Evolutionary conservation across 495 filamentous ascomycete species (phyloP), one percentile per base, ranked within the genome.

Genomic region (Geopyxis carbonaria): DNA sequence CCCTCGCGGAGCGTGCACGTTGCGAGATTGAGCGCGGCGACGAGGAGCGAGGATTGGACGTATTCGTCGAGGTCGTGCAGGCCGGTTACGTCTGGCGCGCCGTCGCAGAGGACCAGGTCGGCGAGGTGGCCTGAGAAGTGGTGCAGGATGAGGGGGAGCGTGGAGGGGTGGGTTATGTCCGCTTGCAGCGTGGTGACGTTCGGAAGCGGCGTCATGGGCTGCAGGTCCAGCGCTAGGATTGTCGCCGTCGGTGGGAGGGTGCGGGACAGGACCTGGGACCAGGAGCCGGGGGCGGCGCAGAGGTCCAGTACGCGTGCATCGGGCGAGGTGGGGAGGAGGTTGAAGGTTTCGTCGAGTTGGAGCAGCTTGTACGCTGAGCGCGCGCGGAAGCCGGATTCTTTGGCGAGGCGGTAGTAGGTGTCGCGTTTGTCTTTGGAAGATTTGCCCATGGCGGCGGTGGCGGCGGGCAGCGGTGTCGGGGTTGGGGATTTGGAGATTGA

Each of bases 391-490:
- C 89, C 52, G 45, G 16, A 24, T 16, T 97, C 89, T 62, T 97
- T 97, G 3, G 89, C 89, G 5, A 97, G 76, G 21, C 89, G 74
- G 56, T 97, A 97, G 61, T 97, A 97, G 37, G 84, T 81, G 57
- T 97, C 89, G 34, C 89, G 80, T 64, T 97, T 97, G 54, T 97
- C 89, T 61, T 97, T 97, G 24, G 86, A 93, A 0, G 89, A 93
- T 58, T 94, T 94, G 2, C 89, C 89, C 89, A 97, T 97, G 16
- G 44, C 50, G 29, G 28, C 18, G 31, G 16, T 38, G 2, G 18
- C 25, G 34, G 13, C 21, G 31, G 22, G 25, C 29, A 16, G 16
- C 2, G 34, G 11, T 11, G 22, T 16, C 10, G 22, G 34, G 19
- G 16, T 14, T 19, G 20, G 22, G 31, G 41, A 27, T 31, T 20